These are phyloP conservation scores for Stentor roeselii DNA, from an alignment of 73 alveolate genomes.

Conservation along the genomic window DNA sequence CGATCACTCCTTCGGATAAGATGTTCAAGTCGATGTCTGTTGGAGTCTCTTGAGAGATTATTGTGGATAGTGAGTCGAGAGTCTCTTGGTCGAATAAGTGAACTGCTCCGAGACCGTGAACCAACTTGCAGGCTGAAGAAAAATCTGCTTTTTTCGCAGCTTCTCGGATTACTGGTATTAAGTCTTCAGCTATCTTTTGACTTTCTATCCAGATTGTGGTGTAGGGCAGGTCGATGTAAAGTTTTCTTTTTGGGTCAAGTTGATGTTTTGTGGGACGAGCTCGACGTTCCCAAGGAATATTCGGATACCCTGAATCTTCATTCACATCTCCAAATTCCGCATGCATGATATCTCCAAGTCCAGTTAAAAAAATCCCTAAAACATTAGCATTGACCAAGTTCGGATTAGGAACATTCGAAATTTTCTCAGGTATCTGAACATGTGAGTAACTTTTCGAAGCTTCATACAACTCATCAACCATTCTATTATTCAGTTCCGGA, in stretches of 20 bases:
- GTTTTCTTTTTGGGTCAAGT: not conserved
- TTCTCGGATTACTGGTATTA: not conserved
- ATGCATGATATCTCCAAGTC: not conserved
- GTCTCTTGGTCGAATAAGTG: not conserved
- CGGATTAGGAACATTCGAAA: conserved; percentile 6
- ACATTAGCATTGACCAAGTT: not conserved
- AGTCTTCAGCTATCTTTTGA: not conserved
- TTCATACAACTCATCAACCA: conserved; percentile 12
- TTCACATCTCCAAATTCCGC: not conserved
- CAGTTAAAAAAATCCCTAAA: not conserved
- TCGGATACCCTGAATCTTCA: not conserved
- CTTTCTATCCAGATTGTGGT: not conserved
- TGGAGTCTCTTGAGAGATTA: not conserved
- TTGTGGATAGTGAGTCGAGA: not conserved
- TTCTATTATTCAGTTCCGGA: not conserved
- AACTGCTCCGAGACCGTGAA: conserved; percentile 3
- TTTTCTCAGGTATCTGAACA: not conserved
- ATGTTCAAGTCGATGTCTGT: not conserved
- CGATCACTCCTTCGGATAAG: not conserved
- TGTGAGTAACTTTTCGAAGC: not conserved
- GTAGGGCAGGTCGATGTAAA: not conserved
- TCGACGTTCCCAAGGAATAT: not conserved
- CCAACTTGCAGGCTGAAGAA: not conserved
- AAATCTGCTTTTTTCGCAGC: not conserved
- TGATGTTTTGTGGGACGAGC: not conserved